Evolutionary conservation across 805 yeast genomes (phyloP), one percentile per base, ranked within the genome.

Genomic region (Naumovozyma baii): DNA sequence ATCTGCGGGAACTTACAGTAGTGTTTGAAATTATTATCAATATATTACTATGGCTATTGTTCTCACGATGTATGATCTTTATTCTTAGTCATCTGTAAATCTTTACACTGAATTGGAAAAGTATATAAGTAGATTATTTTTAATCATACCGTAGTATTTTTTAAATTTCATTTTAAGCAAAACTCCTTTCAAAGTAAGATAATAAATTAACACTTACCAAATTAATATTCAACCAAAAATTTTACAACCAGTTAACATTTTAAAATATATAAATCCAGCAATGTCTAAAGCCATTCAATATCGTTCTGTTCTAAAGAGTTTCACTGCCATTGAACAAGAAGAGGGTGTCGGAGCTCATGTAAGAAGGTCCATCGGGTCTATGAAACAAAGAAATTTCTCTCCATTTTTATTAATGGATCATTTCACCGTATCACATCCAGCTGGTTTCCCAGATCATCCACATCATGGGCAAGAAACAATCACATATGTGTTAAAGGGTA

Each of bases 331-430:
- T 31, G 84, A 83, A 51, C 86, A 80, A 53, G 69, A 80, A 15
- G 95, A 85, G 62, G 95, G 95, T 47, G 87, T 72, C 22, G 95
- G 95, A n/a, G 94, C 94, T 20, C 63, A 71, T 22, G 95, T 85
- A 18, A 72, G 94, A 57, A 69, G 95, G 51, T 77, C 92, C 4
- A 76, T 85, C 42, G 95, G 95, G 33, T 71, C 78, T 5, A 64
- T 67, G 61, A 64, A 69, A 18, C 71, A 78, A 69, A 70, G 88
- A 51, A 80, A 80, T 58, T 85, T 85, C 61, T 70, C 84, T 13
- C 95, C 95, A 3, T 85, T 85, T 54, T 63, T 85, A 40, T 70
- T 85, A 79, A 66, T 84, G 26, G 95, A 85, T 52, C 94, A 86
- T 55, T 85, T 86, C 59, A 69, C 66, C 34, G 77, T 76, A 33